Conservation (phyloP, 805 yeast genomes). For the Candida qinlingensis region DNA sequence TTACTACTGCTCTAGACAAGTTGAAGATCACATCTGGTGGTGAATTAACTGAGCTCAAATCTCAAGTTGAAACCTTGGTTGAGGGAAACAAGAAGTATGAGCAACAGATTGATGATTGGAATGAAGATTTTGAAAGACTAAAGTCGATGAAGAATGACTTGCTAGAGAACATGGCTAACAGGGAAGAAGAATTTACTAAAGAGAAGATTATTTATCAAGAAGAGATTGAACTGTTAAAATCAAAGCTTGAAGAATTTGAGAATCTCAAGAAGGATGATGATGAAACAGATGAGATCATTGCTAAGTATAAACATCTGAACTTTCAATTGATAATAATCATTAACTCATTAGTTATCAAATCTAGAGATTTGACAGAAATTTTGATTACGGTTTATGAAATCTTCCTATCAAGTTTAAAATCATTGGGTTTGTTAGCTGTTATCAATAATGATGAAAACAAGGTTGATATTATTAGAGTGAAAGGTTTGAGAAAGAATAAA, state of each 20-base stretch:
- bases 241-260: slow-evolving; percentile 44
- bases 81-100: slow-evolving; percentile 4
- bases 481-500: slow-evolving; percentile 55
- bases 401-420: slow-evolving; percentile 19
- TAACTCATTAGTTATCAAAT: slow-evolving; percentile 28
- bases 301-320: slow-evolving; percentile 22
- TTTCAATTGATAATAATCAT: slow-evolving; percentile 29
- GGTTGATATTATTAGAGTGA: slow-evolving; percentile 63
- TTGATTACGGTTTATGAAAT: slow-evolving; percentile 23
- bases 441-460: slow-evolving; percentile 22
- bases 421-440: slow-evolving; percentile 66
- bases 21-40: background rate
- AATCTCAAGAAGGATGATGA: slow-evolving; percentile 38
- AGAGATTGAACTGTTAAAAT: slow-evolving; percentile 43
- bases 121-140: slow-evolving; percentile 23
- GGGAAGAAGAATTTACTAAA: slow-evolving; percentile 51
- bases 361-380: slow-evolving; percentile 39
- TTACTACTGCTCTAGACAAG: background rate
- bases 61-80: slow-evolving; percentile 4
- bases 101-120: slow-evolving; percentile 15
- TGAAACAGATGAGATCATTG: background rate
- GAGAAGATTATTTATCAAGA: slow-evolving; percentile 47
- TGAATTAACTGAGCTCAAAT: background rate
- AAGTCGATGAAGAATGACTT: slow-evolving; percentile 53
- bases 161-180: slow-evolving; percentile 59